Conservation (phyloP, 352 stramenopile species). For the Peronospora farinosa region DNA sequence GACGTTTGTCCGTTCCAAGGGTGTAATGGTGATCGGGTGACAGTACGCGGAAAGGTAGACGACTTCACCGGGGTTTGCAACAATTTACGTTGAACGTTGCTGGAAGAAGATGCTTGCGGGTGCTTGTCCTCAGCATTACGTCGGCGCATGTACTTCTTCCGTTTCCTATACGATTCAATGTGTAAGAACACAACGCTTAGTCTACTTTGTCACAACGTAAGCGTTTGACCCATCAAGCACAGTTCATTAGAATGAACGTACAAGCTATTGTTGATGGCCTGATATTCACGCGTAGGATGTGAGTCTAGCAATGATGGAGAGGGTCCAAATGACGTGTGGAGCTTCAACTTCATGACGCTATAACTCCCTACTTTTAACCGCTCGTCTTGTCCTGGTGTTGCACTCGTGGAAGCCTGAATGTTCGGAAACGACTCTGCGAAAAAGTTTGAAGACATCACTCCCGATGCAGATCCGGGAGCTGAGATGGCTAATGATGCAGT, state of each 20-base stretch:
- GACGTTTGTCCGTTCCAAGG: slow-evolving; percentile 39
- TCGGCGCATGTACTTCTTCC: slow-evolving; percentile 50
- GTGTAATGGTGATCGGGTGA: slow-evolving; percentile 31
- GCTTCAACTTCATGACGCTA: slow-evolving; percentile 72
- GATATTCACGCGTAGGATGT: slow-evolving; percentile 58
- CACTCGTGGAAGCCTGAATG: slow-evolving; percentile 69
- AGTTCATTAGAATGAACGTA: slow-evolving; percentile 17
- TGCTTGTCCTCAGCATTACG: slow-evolving; percentile 49
- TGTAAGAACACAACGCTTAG: slow-evolving; percentile 4
- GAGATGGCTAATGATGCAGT: slow-evolving; percentile 26
- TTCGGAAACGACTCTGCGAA: slow-evolving; percentile 65
- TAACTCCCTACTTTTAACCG: slow-evolving; percentile 51
- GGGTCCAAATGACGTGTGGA: slow-evolving; percentile 53
- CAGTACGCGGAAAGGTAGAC: slow-evolving; percentile 6
- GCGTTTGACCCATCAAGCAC: neutral
- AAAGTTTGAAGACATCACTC: slow-evolving; percentile 16
- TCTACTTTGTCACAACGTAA: neutral
- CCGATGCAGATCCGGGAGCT: slow-evolving; percentile 30
- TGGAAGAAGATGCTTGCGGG: slow-evolving; percentile 12
- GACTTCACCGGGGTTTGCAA: slow-evolving; percentile 66
- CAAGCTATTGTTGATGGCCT: slow-evolving; percentile 82
- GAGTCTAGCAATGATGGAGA: slow-evolving; percentile 26
- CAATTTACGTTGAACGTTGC: slow-evolving; percentile 64
- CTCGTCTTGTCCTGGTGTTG: slow-evolving; percentile 58
- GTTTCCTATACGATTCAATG: slow-evolving; percentile 31